These are phyloP conservation scores for Dothiorella sarmentorum DNA, from an alignment of 2,329 filamentous ascomycete species.

Conservation along the genomic window DNA sequence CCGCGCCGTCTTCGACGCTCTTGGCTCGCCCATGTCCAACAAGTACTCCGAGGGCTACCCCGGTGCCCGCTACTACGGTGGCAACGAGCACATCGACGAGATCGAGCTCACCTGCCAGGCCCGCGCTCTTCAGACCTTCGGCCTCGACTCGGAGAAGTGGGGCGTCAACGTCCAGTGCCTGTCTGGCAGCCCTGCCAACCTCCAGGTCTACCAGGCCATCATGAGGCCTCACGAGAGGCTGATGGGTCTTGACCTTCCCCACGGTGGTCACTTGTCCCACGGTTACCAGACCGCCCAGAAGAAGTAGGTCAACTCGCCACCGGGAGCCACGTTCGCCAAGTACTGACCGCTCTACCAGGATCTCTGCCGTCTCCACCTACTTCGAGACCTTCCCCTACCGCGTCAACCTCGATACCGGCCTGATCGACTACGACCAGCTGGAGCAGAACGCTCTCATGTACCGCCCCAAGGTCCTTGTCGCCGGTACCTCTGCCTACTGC, in stretches of 20 bases:
- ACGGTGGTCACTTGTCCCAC: constrained; percentile 92
- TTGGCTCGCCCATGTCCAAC: constrained; percentile 64
- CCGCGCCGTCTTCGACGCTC: constrained; percentile 39
- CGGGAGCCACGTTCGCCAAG: neutral
- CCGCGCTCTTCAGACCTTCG: constrained; percentile 83
- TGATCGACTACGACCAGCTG: constrained; percentile 92
- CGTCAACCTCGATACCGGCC: constrained; percentile 81
- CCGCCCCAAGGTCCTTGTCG: constrained; percentile 92
- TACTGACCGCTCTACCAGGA: constrained; percentile 44
- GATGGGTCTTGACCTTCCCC: constrained; percentile 93
- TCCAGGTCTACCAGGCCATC: constrained; percentile 97
- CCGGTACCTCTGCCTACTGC: constrained; percentile 93
- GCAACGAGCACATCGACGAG: constrained; percentile 93
- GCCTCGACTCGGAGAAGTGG: constrained; percentile 81
- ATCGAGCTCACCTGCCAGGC: constrained; percentile 87
- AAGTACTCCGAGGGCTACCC: constrained; percentile 99
- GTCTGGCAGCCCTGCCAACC: constrained; percentile 89
- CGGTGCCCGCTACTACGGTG: constrained; percentile 92
- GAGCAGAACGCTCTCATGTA: constrained; percentile 85
- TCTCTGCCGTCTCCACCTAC: constrained; percentile 98
- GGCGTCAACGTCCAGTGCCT: constrained; percentile 90
- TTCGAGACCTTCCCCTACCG: constrained; percentile 97
- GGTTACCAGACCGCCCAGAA: constrained; percentile 94
- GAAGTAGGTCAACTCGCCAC: constrained; percentile 58
- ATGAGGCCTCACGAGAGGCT: constrained; percentile 93